phyloP scores from a whole-genome alignment of 1,284 basidiomycete genomes.

The Erythrobasidium hasegawianum region DNA sequence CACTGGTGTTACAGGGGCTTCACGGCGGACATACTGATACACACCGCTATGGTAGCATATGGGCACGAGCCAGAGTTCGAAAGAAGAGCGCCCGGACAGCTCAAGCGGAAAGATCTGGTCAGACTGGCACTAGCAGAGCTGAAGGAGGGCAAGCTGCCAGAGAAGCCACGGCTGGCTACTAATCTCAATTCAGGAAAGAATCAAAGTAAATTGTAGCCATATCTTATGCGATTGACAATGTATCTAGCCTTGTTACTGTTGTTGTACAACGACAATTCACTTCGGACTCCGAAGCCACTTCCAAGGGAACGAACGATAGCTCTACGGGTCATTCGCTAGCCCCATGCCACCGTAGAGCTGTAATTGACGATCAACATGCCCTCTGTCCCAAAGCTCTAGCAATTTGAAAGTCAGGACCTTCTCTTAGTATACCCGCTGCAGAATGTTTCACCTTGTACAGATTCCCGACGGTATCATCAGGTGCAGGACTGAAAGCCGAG shows the following conservation, averaged over 20 bases:
- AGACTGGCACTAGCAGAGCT: constrained; percentile 29
- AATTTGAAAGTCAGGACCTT: constrained; percentile 2
- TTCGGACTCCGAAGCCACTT: too few relatives aligned
- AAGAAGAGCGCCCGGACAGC: constrained; percentile 35
- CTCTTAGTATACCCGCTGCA: neutral
- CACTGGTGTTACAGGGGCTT: constrained; percentile 27
- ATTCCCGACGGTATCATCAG: constrained; percentile 87
- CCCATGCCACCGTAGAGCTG: constrained; percentile 72
- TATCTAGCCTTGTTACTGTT: too few relatives aligned
- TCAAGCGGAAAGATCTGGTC: constrained; percentile 31
- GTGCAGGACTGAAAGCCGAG: constrained; percentile 89
- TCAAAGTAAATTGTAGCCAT: constrained; percentile 4
- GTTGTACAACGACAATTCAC: too few relatives aligned
- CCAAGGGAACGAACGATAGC: too few relatives aligned
- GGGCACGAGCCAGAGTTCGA: constrained; percentile 38
- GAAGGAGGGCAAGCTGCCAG: constrained; percentile 10
- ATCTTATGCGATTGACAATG: too few relatives aligned
- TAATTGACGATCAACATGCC: constrained; percentile 94
- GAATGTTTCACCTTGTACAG: constrained; percentile 54
- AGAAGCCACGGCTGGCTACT: constrained; percentile 8
- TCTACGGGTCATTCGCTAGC: constrained; percentile 48
- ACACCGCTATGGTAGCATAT: constrained; percentile 42
- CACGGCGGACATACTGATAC: constrained; percentile 42
- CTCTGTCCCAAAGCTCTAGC: constrained; percentile 82
- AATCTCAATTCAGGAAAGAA: neutral